phyloP scores from a whole-genome alignment of 2,329 filamentous ascomycete species.

The Grosmannia serpens region DNA sequence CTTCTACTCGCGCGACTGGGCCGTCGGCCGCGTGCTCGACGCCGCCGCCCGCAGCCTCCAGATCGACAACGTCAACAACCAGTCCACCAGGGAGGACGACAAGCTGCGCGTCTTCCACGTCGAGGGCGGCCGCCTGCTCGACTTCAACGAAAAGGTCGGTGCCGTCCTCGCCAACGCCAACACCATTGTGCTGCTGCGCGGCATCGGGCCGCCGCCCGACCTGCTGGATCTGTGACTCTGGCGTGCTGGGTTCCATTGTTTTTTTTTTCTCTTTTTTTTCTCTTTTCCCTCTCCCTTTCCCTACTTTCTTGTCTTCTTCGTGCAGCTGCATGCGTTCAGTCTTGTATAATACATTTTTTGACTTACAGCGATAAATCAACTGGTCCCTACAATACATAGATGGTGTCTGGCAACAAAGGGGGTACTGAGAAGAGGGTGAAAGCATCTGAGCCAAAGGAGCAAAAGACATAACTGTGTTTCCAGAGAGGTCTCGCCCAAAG shows the following conservation, averaged over 20 bases:
- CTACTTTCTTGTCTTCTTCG: no score
- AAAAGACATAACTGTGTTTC: no score
- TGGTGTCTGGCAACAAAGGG: not conserved
- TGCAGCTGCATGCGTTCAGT: not conserved
- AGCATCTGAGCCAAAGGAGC: not conserved
- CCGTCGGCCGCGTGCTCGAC: constrained; percentile 73
- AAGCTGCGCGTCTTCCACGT: constrained; percentile 86
- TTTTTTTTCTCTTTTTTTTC: no score
- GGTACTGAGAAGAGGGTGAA: not conserved
- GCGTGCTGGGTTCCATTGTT: no score
- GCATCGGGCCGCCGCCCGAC: constrained; percentile 69
- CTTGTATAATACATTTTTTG: not conserved
- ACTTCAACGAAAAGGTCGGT: constrained; percentile 80
- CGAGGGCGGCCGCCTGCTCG: constrained; percentile 74
- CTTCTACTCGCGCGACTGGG: constrained; percentile 77
- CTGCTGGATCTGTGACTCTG: constrained; percentile 44
- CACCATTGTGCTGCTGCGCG: constrained; percentile 77
- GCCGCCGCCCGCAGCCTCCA: constrained; percentile 65
- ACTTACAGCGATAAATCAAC: not conserved
- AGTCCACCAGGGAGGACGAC: constrained; percentile 62
- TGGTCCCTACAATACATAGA: not conserved
- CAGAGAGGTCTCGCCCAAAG: no score
- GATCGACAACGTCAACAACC: constrained; percentile 75
- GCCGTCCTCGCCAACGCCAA: constrained; percentile 66
- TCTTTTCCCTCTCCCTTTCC: no score